phyloP scores from a whole-genome alignment of 2,329 filamentous ascomycete genomes.

The Scytalidium lignicola region DNA sequence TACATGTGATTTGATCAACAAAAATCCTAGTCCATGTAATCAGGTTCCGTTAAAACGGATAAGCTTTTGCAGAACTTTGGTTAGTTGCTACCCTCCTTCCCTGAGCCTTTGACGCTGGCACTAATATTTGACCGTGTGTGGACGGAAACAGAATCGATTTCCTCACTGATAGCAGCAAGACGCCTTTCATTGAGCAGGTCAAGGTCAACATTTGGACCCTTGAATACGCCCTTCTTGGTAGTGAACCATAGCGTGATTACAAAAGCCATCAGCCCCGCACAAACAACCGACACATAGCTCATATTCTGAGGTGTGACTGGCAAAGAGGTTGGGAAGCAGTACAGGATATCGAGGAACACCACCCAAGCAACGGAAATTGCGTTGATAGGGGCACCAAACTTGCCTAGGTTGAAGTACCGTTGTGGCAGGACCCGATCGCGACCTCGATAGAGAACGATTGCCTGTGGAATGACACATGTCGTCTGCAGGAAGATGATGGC shows the following conservation, averaged over 20 bases:
- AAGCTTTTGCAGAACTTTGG: no score
- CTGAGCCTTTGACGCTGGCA: no score
- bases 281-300: constrained; percentile 65
- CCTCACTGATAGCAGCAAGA: no score
- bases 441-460: constrained; percentile 63
- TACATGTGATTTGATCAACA: no score
- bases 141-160: no score
- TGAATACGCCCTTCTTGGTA: no score
- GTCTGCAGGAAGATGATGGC: constrained; percentile 74
- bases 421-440: constrained; percentile 50
- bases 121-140: no score
- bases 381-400: constrained; percentile 65
- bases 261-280: constrained; percentile 45
- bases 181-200: no score
- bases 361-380: constrained; percentile 67
- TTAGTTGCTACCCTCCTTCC: no score
- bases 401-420: constrained; percentile 61
- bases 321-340: constrained; percentile 67
- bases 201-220: no score
- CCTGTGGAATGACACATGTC: constrained; percentile 70
- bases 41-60: no score
- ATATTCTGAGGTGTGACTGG: constrained; percentile 52
- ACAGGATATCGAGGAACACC: constrained; percentile 61
- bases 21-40: no score
- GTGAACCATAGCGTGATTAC: constrained; percentile 36